These are phyloP conservation scores for Diutina rugosa DNA, from an alignment of 1,139 yeast species.

Conservation along the genomic window DNA sequence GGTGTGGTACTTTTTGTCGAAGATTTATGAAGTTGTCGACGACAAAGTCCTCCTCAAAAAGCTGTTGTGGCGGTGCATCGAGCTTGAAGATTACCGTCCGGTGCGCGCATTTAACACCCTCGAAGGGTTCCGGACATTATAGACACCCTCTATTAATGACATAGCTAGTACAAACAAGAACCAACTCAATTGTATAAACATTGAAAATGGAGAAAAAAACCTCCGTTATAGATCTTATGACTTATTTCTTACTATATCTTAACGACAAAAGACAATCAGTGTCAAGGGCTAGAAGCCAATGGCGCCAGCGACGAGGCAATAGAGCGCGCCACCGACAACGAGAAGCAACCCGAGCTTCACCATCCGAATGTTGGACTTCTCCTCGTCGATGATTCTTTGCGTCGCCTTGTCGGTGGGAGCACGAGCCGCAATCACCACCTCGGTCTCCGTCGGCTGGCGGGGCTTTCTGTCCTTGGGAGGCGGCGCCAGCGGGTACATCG, in stretches of 20 bases:
- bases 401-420: neutral
- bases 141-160: neutral
- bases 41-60: conserved; percentile 39
- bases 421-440: neutral
- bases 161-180: neutral
- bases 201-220: no score
- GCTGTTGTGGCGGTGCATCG: conserved; percentile 56
- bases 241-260: no score
- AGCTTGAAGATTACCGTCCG: conserved; percentile 54
- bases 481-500: conserved; percentile 42
- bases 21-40: conserved; percentile 49
- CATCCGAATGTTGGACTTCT: neutral
- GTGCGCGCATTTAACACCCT: conserved; percentile 25
- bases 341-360: neutral
- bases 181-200: no score
- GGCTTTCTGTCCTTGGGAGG: conserved; percentile 12
- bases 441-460: neutral
- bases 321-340: neutral
- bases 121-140: neutral
- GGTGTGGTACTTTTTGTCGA: conserved; percentile 61
- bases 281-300: neutral
- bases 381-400: neutral
- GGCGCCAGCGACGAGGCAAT: neutral
- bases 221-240: no score
- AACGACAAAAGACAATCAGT: no score